Evolutionary conservation across 768 basidiomycete genomes (phyloP).

Genomic region (Kwoniella europaea): DNA sequence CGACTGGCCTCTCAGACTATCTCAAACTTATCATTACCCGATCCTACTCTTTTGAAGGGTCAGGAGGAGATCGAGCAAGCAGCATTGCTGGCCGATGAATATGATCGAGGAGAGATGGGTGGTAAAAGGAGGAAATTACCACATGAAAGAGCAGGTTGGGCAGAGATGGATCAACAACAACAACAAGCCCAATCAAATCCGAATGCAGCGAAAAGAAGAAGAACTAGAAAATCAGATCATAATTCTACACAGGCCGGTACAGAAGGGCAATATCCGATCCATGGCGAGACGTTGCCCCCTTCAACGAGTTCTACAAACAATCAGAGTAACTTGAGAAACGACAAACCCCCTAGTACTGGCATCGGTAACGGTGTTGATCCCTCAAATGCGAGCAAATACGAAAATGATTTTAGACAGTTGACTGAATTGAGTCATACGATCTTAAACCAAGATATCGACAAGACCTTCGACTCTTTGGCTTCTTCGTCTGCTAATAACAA

Average conservation of each 20-base stretch:
- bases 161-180: conserved; percentile 45
- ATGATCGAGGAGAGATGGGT: conserved; percentile 48
- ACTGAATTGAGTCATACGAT: conserved; percentile 18
- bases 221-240: conserved; percentile 5
- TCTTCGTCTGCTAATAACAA: not conserved
- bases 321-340: conserved; percentile 4
- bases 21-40: conserved; percentile 2
- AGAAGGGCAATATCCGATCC: not conserved
- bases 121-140: conserved; percentile 48
- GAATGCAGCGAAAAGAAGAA: conserved; percentile 6
- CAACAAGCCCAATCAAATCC: conserved; percentile 5
- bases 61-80: conserved; percentile 18
- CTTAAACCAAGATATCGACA: not conserved
- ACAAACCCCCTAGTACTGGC: not conserved
- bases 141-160: conserved; percentile 49
- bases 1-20: conserved; percentile 11
- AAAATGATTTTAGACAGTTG: conserved; percentile 15
- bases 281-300: no score
- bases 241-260: not conserved
- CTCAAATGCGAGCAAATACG: conserved; percentile 1
- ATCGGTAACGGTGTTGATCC: no score
- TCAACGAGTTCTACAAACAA: no score
- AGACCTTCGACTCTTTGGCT: not conserved
- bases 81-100: not conserved
- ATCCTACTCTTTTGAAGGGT: not conserved